Evolutionary conservation across 2,329 filamentous ascomycete species (phyloP).

Genomic region (Fonsecaea erecta): DNA sequence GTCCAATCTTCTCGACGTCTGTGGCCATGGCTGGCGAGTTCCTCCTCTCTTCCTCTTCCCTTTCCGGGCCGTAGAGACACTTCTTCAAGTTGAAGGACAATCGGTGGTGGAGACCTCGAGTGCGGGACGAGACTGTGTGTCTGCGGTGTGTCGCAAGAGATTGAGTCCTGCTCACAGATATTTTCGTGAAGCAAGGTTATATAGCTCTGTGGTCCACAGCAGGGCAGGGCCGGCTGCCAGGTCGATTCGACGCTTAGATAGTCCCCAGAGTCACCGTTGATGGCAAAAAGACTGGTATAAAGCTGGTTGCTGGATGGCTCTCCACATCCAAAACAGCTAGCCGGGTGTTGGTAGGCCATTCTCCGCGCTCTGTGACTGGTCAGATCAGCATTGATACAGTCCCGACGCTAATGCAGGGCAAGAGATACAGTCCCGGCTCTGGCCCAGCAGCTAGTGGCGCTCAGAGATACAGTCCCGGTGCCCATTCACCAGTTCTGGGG

Average conservation of each 20-base stretch:
- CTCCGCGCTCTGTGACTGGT: not conserved
- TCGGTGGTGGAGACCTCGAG: not conserved
- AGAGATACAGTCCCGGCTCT: constrained; percentile 9
- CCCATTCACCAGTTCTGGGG: not conserved
- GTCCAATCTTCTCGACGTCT: constrained; percentile 12
- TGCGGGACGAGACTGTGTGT: too few relatives aligned
- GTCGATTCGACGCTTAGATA: not conserved
- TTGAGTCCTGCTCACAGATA: too few relatives aligned
- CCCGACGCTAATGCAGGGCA: constrained; percentile 15
- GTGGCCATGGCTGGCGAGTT: constrained; percentile 2
- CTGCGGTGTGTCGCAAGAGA: too few relatives aligned
- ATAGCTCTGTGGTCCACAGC: not conserved
- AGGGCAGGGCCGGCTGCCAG: not conserved
- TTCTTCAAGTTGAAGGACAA: not conserved
- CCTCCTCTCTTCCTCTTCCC: not conserved
- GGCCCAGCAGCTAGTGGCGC: not conserved
- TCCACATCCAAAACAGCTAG: not conserved
- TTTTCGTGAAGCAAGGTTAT: not conserved
- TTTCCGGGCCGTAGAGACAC: too few relatives aligned
- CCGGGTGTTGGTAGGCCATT: not conserved
- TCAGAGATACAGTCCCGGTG: constrained; percentile 7
- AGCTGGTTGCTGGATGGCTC: not conserved
- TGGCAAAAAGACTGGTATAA: not conserved
- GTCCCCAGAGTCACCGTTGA: not conserved
- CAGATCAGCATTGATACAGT: constrained; percentile 17